Base-by-base conservation (phyloP, 164 flowering plant species). In the Annona cherimola region DNA sequence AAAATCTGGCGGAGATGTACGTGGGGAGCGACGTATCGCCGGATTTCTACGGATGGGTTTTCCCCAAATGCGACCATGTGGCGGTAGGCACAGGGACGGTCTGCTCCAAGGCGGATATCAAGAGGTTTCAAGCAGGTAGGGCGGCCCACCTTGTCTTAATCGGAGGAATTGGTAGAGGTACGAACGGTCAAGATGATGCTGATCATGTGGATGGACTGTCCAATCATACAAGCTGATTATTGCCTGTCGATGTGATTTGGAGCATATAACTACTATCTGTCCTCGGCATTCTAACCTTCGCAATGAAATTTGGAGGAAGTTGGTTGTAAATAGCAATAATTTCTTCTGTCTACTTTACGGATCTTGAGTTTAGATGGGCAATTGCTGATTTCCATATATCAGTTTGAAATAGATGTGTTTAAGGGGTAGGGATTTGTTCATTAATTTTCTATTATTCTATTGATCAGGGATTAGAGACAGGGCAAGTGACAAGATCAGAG, bases 71-170 rank as follows among this genome's bases (percentile, higher is more conserved):
- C 70, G 91, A 89, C 71, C 91, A 89, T 81, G 94, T 92, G 71
- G 98, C 97, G 0, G 98, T 93, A 9, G 98, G 95, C 4, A 91
- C 97, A 0, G 98, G 95, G 1, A 91, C 97, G 14, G 85, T 90
- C 66, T 61, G 77, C 50, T 74, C 89, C n/a, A 91, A 87, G 79
- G 81, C 69, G 16, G 85, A 87, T 18, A 89, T 91, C 8, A 93
- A 90, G 77, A 8, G 41, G 68, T 87, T 67, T 68, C 95, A 91
- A 54, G 75, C 76, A 8, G 92, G 87, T 69, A 18, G 18, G 57
- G 57, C 14, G 57, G 14, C 57, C 57, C 57, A 50, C 3, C 57
- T 16, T 8, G 14, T 50, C 14, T 11, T 11, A 50, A 50, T 50
- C 57, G 57, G 57, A 8, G 57, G 57, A 16, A 50, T 50, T 50